These are phyloP conservation scores for Craterostigma plantagineum DNA, from an alignment of 257 asterid genomes.

Conservation along the genomic window DNA sequence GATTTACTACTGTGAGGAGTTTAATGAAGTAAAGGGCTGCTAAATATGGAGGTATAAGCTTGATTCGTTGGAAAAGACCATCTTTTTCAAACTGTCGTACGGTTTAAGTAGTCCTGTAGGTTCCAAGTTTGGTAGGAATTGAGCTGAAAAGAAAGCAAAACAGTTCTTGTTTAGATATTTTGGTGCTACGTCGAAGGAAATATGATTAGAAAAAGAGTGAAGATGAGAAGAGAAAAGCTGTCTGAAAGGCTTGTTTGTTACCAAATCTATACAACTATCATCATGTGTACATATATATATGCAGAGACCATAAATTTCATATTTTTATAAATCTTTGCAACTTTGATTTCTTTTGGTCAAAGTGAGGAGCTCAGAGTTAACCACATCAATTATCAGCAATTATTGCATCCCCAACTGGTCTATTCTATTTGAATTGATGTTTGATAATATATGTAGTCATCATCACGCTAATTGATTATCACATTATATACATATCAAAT, in stretches of 20 bases:
- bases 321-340: no score
- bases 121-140: conserved; percentile 19
- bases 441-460: no score
- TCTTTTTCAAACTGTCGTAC: conserved; percentile 8
- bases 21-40: conserved; percentile 19
- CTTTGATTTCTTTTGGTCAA: no score
- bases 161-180: conserved; percentile 28
- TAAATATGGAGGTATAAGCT: conserved; percentile 16
- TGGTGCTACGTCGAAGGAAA: conserved; percentile 42
- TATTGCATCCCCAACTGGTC: no score
- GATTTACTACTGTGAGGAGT: conserved; percentile 6
- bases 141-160: conserved; percentile 6
- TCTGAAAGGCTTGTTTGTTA: conserved; percentile 25
- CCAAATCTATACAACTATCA: conserved; percentile 7
- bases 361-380: no score
- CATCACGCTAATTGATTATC: no score
- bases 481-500: no score
- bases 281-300: not conserved
- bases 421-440: no score
- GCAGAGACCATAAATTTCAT: no score
- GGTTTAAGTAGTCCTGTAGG: conserved; percentile 5
- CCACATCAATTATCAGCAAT: no score
- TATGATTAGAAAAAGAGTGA: conserved; percentile 6
- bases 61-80: conserved; percentile 27
- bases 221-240: conserved; percentile 11